Percentiles rank a stretch among this genome's conserved stretches.
Conservation (phyloP, 1,284 basidiomycete genomes). For the Austroboletus rostrupii region DNA sequence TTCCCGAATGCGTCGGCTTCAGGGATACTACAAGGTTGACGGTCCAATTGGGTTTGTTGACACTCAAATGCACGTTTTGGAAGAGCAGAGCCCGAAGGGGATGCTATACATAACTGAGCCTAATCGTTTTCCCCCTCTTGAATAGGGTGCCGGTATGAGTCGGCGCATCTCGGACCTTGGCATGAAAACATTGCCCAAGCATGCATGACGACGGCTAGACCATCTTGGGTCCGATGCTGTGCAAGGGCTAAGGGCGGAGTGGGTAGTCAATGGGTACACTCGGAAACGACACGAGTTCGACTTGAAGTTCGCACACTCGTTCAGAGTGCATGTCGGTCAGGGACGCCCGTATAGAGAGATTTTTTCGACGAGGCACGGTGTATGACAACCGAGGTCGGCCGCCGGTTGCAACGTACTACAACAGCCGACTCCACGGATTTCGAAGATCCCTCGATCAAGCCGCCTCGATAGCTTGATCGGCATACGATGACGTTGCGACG, state of each 20-base stretch:
- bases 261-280: background rate
- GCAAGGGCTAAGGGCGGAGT: background rate
- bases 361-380: background rate
- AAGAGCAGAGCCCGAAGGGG: background rate
- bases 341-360: background rate
- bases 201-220: background rate
- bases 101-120: background rate
- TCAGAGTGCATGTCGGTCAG: background rate
- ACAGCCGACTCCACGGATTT: background rate
- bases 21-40: background rate
- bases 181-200: background rate
- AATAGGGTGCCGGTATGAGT: background rate
- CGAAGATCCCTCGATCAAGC: background rate
- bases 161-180: background rate
- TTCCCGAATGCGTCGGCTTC: background rate
- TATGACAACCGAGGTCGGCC: background rate
- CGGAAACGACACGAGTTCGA: background rate
- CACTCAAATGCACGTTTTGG: no score
- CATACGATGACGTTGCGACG: background rate
- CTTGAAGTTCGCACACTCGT: background rate
- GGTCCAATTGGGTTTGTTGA: no score
- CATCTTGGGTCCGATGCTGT: background rate
- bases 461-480: background rate
- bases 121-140: background rate
- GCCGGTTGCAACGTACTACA: background rate